Evolutionary conservation across 306 rosid species (phyloP).

Genomic region (Medicago lupulina): DNA sequence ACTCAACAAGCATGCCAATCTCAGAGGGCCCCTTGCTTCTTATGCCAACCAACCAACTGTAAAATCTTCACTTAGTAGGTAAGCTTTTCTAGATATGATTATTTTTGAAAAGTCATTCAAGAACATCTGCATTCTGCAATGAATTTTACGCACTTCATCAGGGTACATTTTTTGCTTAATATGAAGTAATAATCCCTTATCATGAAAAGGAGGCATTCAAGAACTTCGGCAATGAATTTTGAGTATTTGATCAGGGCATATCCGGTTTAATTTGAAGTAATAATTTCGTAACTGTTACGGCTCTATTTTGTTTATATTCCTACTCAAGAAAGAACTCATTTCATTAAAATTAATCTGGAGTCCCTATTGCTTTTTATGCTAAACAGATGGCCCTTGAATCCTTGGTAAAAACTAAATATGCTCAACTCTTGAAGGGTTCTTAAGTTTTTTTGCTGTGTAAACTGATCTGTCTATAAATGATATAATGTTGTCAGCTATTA

Average conservation of each 20-base stretch:
- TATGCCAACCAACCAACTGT: conserved; percentile 81
- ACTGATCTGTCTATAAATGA: neutral
- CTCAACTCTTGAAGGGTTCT: neutral
- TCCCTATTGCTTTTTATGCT: neutral
- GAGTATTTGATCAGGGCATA: conserved; percentile 10
- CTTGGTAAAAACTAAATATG: neutral
- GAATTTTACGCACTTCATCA: neutral
- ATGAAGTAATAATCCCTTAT: neutral
- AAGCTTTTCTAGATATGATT: conserved; percentile 39
- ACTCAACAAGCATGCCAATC: conserved; percentile 75
- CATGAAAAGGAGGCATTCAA: neutral
- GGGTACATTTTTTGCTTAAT: neutral
- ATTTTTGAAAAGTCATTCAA: neutral
- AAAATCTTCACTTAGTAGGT: conserved; percentile 82
- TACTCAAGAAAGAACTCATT: neutral
- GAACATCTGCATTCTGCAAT: neutral
- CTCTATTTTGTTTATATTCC: neutral
- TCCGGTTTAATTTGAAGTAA: neutral
- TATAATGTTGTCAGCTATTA: conserved; percentile 3
- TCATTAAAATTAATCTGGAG: neutral
- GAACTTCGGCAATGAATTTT: conserved; percentile 1
- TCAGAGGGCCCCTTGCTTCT: conserved; percentile 77
- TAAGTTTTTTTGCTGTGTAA: neutral
- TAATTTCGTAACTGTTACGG: no score
- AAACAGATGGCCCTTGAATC: neutral